Conservation (phyloP, 768 basidiomycete species). For the Suillus sp. region DNA sequence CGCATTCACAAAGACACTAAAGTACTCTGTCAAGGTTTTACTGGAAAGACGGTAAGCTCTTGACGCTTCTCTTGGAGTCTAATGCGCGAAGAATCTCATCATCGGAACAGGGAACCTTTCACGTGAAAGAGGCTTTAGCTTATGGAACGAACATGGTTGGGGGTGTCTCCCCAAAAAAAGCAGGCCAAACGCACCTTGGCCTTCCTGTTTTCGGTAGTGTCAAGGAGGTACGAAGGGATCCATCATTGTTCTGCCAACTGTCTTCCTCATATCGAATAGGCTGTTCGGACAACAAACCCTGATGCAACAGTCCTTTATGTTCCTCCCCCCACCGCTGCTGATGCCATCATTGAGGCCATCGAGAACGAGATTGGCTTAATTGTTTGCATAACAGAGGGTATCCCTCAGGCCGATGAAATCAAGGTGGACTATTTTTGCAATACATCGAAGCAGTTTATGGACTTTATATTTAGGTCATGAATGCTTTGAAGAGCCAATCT, state of each 20-base stretch:
- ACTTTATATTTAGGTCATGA: conserved; percentile 64
- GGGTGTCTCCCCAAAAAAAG: conserved; percentile 96
- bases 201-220: conserved; percentile 94
- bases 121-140: conserved; percentile 87
- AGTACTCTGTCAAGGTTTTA: conserved; percentile 90
- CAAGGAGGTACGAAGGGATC: conserved; percentile 61
- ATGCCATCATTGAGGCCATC: conserved; percentile 98
- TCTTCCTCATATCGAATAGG: conserved; percentile 47
- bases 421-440: conserved; percentile 47
- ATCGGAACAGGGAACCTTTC: conserved; percentile 84
- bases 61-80: not conserved
- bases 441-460: not conserved
- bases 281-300: conserved; percentile 81
- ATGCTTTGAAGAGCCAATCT: conserved; percentile 91
- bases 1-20: conserved; percentile 93
- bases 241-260: conserved; percentile 1
- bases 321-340: conserved; percentile 93
- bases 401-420: conserved; percentile 97
- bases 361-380: conserved; percentile 97
- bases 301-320: conserved; percentile 98
- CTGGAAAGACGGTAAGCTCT: conserved; percentile 85
- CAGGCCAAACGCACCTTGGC: conserved; percentile 92
- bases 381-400: conserved; percentile 98
- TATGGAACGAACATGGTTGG: conserved; percentile 99
- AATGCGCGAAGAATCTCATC: conserved; percentile 12